Conservation (phyloP, 768 basidiomycete genomes). For the Kwoniella mangroviensis region DNA sequence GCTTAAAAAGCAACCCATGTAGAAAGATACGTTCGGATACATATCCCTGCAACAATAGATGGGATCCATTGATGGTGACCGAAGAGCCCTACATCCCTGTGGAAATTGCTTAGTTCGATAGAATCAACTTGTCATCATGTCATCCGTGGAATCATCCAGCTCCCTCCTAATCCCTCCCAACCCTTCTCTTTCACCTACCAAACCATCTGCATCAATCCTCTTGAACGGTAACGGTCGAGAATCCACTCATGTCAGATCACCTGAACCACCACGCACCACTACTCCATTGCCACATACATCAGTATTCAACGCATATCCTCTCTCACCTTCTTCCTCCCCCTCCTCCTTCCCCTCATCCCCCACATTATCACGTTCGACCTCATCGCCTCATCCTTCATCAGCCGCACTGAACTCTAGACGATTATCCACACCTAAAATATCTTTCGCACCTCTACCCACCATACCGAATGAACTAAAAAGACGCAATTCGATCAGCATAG, state of each 20-base stretch:
- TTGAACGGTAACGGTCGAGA: slow-evolving; percentile 32
- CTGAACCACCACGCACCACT: slow-evolving; percentile 58
- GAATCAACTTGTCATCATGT: slow-evolving; percentile 5
- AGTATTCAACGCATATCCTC: slow-evolving; percentile 48
- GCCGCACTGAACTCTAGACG: slow-evolving; percentile 3
- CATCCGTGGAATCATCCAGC: slow-evolving; percentile 9
- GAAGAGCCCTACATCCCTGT: no score
- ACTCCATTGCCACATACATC: slow-evolving; percentile 12
- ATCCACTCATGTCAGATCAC: slow-evolving; percentile 50
- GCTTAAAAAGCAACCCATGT: no score
- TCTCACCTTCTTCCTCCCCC: slow-evolving; percentile 41
- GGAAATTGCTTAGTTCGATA: no score
- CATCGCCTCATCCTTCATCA: slow-evolving; percentile 32
- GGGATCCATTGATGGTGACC: neutral
- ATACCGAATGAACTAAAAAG: slow-evolving; percentile 49
- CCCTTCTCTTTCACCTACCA: slow-evolving; percentile 29
- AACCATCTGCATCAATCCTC: slow-evolving; percentile 39
- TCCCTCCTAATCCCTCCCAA: slow-evolving; percentile 45
- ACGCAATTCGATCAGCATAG: slow-evolving; percentile 49
- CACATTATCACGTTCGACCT: neutral
- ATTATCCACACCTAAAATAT: slow-evolving; percentile 28
- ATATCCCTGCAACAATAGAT: neutral
- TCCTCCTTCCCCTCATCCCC: slow-evolving; percentile 41
- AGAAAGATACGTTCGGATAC: no score
- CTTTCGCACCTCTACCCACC: slow-evolving; percentile 50